phyloP scores from a whole-genome alignment of 306 rosid species.

The Herpetospermum pedunculosum region DNA sequence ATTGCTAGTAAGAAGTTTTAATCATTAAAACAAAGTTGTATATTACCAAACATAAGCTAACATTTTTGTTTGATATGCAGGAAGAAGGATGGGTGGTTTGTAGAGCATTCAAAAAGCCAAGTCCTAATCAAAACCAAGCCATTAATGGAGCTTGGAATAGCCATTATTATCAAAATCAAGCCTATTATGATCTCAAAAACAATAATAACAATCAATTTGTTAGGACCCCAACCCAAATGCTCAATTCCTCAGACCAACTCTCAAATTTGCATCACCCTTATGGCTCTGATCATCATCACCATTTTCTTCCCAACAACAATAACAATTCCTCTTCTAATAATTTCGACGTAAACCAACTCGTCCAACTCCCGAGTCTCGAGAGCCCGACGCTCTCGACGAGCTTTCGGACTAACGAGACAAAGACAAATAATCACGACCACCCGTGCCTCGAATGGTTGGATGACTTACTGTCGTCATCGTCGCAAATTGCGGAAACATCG shows the following conservation, averaged over 20 bases:
- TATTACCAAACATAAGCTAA: too few species aligned
- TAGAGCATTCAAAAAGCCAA: constrained; percentile 70
- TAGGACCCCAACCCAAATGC: constrained; percentile 21
- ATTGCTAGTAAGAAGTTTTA: too few species aligned
- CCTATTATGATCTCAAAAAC: constrained; percentile 34
- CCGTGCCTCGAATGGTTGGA: constrained; percentile 3
- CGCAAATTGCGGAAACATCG: not conserved
- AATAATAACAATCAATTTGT: constrained; percentile 11
- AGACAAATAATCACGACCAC: not conserved
- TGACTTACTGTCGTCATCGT: not conserved
- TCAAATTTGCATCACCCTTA: constrained; percentile 21
- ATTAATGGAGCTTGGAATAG: constrained; percentile 50
- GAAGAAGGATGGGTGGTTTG: constrained; percentile 99
- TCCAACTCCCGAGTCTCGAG: constrained; percentile 51
- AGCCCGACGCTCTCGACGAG: constrained; percentile 28
- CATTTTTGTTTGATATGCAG: constrained; percentile 22
- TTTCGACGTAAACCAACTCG: constrained; percentile 24
- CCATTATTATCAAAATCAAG: constrained; percentile 18
- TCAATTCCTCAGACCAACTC: constrained; percentile 17
- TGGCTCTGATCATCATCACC: constrained; percentile 12
- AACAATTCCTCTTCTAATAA: constrained; percentile 11
- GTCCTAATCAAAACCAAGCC: constrained; percentile 58
- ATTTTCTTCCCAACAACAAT: not conserved
- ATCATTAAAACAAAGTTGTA: not conserved
- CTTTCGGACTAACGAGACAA: not conserved